Conservation (phyloP, 441 rosid genomes). For the Gossypium trilobum region DNA sequence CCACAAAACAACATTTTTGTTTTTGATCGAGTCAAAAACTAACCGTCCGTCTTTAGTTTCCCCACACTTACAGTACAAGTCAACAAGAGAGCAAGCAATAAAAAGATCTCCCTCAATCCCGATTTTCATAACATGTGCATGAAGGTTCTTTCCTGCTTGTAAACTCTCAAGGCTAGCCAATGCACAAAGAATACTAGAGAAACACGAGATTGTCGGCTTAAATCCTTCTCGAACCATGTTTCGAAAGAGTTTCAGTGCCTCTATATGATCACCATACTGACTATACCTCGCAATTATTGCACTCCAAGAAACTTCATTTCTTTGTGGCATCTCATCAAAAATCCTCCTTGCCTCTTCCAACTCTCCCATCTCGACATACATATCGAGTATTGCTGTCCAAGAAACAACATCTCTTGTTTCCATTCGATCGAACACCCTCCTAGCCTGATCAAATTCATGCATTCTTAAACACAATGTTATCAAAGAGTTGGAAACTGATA, state of each 20-base stretch:
- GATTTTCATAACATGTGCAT: slow-evolving; percentile 29
- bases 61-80: slow-evolving; percentile 45
- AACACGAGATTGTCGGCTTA: slow-evolving; percentile 34
- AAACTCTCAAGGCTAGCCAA: slow-evolving; percentile 31
- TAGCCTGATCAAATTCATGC: slow-evolving; percentile 32
- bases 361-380: slow-evolving; percentile 33
- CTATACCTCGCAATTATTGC: slow-evolving; percentile 38
- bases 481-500: slow-evolving; percentile 46
- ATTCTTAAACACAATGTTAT: slow-evolving; percentile 41
- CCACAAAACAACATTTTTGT: slow-evolving; percentile 40
- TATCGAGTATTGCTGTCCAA: slow-evolving; percentile 50
- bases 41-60: slow-evolving; percentile 28
- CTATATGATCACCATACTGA: slow-evolving; percentile 42
- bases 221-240: slow-evolving; percentile 30
- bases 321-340: slow-evolving; percentile 44
- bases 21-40: slow-evolving; percentile 28
- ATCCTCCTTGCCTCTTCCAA: slow-evolving; percentile 38
- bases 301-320: slow-evolving; percentile 42
- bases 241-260: slow-evolving; percentile 37
- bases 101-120: slow-evolving; percentile 32
- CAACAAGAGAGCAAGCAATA: slow-evolving; percentile 36
- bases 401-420: slow-evolving; percentile 42
- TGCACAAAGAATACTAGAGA: slow-evolving; percentile 32
- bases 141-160: slow-evolving; percentile 32
- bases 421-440: slow-evolving; percentile 38